Evolutionary conservation across 2,329 filamentous ascomycete species (phyloP).

Genomic region (Erysiphe pulchra): DNA sequence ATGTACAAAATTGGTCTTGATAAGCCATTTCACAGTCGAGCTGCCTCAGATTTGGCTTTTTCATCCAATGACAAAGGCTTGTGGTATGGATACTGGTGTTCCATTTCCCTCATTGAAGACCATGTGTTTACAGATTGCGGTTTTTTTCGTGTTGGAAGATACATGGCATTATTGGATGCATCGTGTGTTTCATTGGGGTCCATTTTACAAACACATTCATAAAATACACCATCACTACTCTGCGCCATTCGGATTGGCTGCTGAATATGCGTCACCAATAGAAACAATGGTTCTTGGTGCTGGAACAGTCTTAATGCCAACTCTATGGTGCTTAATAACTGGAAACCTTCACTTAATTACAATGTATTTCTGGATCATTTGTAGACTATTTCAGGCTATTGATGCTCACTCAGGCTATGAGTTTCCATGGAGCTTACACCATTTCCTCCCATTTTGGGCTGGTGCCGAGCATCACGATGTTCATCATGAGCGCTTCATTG

Average conservation of each 20-base stretch:
- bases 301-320: constrained; percentile 59
- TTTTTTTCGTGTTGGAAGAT: constrained; percentile 93
- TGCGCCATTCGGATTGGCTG: constrained; percentile 83
- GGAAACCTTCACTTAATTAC: constrained; percentile 81
- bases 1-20: constrained; percentile 74
- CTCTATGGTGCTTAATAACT: constrained; percentile 62
- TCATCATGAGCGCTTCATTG: constrained; percentile 96
- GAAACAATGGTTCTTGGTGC: constrained; percentile 88
- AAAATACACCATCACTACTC: constrained; percentile 99
- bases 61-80: constrained; percentile 84
- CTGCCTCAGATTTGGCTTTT: constrained; percentile 98
- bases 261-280: constrained; percentile 92
- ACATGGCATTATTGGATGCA: constrained; percentile 97
- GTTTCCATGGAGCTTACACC: constrained; percentile 89
- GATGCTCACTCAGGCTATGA: constrained; percentile 96
- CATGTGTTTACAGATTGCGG: constrained; percentile 71
- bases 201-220: constrained; percentile 88
- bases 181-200: constrained; percentile 76
- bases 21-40: constrained; percentile 94
- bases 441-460: constrained; percentile 94
- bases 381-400: constrained; percentile 89
- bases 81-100: constrained; percentile 65
- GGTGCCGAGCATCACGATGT: constrained; percentile 90
- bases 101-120: constrained; percentile 70
- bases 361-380: constrained; percentile 91